Conservation (phyloP, 2,329 filamentous ascomycete species). For the Elsinoe australis region DNA sequence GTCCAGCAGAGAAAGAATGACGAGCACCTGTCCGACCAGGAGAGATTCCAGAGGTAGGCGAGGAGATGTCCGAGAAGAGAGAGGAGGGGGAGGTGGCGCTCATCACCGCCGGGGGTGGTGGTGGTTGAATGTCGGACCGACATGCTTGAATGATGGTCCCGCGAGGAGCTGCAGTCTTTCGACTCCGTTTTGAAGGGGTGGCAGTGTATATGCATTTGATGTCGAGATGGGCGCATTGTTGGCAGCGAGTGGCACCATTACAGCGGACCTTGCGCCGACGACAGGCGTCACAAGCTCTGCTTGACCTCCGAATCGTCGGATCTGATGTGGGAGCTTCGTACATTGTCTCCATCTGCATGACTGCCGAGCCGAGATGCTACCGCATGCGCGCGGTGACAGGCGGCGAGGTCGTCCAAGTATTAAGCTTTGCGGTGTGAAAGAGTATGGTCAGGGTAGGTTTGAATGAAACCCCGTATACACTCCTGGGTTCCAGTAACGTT, state of each 20-base stretch:
- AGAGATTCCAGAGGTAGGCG: constrained; percentile 12
- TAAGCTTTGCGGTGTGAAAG: too few relatives aligned
- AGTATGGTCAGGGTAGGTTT: too few relatives aligned
- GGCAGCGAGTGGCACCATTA: constrained; percentile 40
- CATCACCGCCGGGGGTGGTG: not conserved
- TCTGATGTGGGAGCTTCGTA: constrained; percentile 2
- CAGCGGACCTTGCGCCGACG: constrained; percentile 42
- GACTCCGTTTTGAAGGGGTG: constrained; percentile 18
- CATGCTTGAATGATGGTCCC: constrained; percentile 16
- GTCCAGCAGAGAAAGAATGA: constrained; percentile 17
- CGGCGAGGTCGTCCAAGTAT: not conserved
- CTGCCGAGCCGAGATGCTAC: not conserved
- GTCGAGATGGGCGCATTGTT: constrained; percentile 38
- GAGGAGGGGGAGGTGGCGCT: not conserved
- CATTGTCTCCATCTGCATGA: constrained; percentile 3
- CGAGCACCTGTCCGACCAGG: constrained; percentile 3
- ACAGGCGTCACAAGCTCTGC: constrained; percentile 40
- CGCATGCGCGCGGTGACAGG: not conserved
- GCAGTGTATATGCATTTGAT: constrained; percentile 40
- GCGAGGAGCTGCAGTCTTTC: constrained; percentile 15
- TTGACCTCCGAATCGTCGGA: constrained; percentile 1
- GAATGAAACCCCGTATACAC: too few relatives aligned
- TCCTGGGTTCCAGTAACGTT: too few relatives aligned
- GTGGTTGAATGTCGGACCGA: constrained; percentile 5
- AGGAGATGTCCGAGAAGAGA: constrained; percentile 10